A percentile compares a stretch with the other conserved stretches of the same genome.
These are phyloP conservation scores for Hymenoscyphus scutula DNA, from an alignment of 2,329 filamentous ascomycete species.

Conservation along the genomic window DNA sequence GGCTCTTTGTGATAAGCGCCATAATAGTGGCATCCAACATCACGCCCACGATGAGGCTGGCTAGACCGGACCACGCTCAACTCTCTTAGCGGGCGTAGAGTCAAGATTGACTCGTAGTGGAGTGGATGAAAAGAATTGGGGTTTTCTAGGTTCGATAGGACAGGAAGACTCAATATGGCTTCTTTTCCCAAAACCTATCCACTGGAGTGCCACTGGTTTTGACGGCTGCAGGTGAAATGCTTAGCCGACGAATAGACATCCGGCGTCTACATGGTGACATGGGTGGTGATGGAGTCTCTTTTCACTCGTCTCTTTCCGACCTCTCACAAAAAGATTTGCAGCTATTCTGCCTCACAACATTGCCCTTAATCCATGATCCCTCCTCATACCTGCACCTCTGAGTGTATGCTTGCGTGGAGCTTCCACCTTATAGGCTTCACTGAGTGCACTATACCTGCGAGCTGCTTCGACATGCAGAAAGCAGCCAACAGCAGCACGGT, in stretches of 20 bases:
- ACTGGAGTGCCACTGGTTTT: constrained; percentile 1
- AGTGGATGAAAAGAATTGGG: not conserved
- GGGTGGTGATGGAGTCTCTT: not conserved
- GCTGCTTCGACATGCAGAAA: constrained; percentile 16
- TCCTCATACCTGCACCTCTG: constrained; percentile 29
- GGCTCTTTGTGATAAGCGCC: constrained; percentile 29
- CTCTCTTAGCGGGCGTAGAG: not conserved
- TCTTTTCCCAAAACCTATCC: constrained; percentile 13
- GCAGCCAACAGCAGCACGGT: not conserved
- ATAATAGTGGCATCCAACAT: constrained; percentile 9
- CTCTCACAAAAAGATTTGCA: constrained; percentile 12
- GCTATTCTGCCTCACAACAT: constrained; percentile 21
- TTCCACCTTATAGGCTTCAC: constrained; percentile 29
- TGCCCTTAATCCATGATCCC: constrained; percentile 8
- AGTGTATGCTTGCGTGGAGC: constrained; percentile 13
- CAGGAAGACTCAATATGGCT: constrained; percentile 18
- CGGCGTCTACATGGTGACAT: constrained; percentile 26
- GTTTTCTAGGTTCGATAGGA: not conserved
- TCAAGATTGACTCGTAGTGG: not conserved
- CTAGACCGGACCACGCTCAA: constrained; percentile 13
- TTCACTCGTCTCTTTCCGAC: constrained; percentile 1
- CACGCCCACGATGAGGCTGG: not conserved
- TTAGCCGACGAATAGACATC: constrained; percentile 32
- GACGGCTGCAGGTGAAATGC: constrained; percentile 10
- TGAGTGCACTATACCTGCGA: constrained; percentile 16